These are phyloP conservation scores for Flaveria sonorensis DNA, from an alignment of 129 eudicot genomes.

Conservation along the genomic window DNA sequence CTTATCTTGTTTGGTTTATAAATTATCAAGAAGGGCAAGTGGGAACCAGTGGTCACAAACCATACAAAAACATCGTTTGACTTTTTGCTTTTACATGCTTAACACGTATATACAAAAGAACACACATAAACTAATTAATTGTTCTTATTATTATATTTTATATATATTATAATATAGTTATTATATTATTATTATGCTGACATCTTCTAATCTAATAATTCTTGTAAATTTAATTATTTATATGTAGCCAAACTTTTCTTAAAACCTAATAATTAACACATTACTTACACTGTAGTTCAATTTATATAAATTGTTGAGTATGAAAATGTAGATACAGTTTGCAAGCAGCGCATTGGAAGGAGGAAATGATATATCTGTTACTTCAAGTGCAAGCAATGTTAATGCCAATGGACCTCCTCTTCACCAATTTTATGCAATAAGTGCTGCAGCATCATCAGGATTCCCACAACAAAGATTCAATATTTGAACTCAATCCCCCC, in stretches of 20 bases:
- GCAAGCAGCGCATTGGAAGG: slow-evolving; percentile 39
- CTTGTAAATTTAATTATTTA: not conserved
- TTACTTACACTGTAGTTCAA: not conserved
- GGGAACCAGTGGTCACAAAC: slow-evolving; percentile 21
- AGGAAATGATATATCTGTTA: slow-evolving; percentile 22
- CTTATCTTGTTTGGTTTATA: not conserved
- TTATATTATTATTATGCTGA: no score
- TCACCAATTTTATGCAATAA: slow-evolving; percentile 47
- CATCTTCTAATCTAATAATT: not conserved
- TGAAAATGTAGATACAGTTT: slow-evolving; percentile 26
- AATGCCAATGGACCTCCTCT: slow-evolving; percentile 38
- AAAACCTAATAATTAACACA: no score
- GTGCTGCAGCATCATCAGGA: slow-evolving; percentile 99
- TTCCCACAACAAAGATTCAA: slow-evolving; percentile 61
- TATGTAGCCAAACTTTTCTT: no score
- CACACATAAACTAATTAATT: not conserved
- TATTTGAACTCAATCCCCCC: not conserved
- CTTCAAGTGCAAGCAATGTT: slow-evolving; percentile 36
- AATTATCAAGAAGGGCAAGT: slow-evolving; percentile 13
- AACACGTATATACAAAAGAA: slow-evolving; percentile 10
- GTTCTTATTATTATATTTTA: not conserved
- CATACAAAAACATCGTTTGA: slow-evolving; percentile 12
- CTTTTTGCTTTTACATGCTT: slow-evolving; percentile 1
- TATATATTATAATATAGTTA: no score
- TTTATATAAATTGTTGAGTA: not conserved